Base-by-base conservation (phyloP, 495 filamentous ascomycete species). In the Aspergillus mulundensis region DNA sequence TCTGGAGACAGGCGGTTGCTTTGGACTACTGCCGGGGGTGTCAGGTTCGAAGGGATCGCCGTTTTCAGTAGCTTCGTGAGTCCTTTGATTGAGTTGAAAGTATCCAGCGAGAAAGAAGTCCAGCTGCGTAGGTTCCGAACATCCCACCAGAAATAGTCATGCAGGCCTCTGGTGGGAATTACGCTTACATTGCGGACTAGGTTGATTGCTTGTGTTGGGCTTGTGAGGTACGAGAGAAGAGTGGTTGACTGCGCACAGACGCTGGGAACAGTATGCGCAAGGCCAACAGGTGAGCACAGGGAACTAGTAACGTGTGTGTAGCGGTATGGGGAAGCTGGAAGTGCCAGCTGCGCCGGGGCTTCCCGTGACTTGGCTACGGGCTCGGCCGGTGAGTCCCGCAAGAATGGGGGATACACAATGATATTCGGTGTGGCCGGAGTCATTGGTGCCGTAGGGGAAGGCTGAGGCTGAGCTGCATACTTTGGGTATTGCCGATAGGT, bases 111-210 rank as follows among this genome's bases (percentile, higher is more conserved):
- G 79, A 96, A 96, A 56, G 82, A 79, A 41, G 77, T 78, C 91
- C 91, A 97, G 58, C 83, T 79, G 45, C 87, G 85, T 58, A 96
- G 76, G 62, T 95, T 91, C 47, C 91, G 88, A 52, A 96, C 81
- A 59, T 97, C 91, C 88, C 88, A 97, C 91, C 91, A 97, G 66
- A 90, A 93, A 66, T 95, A 87, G 63, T 85, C 86, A 64, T 88
- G 84, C 61, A 85, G 69, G 41, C 86, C 85, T 38, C 90, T 83
- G 23, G 82, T 80, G 20, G 82, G 78, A 10, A 83, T 77, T 66
- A 88, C 83, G 60, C 84, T 89, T 62, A 92, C 82, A 53, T 85
- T 88, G 59, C 86, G 88, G 14, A 95, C 88, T n/a, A 95, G 76
- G 30, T 84, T 85, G 8, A 91, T 87, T 18, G 88, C 82, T 34